Evolutionary conservation across 345 rosid genomes (phyloP), one percentile per base, ranked within the genome.

Genomic region (Eucalyptus marginata): DNA sequence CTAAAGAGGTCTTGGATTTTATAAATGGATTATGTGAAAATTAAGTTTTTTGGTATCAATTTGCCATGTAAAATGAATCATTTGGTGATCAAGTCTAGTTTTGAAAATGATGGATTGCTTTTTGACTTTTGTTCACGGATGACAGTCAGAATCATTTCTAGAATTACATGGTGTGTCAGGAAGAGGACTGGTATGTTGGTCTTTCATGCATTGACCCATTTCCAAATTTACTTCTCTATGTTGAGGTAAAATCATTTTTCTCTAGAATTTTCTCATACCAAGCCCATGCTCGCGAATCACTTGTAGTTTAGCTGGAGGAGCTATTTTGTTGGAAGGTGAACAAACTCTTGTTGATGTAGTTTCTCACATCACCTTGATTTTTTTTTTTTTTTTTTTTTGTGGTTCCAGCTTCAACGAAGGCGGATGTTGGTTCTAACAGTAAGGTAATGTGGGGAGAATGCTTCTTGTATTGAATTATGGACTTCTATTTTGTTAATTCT

Each of bases 361-460:
- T 56, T 81, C 90, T 88, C 58, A 88, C 71, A 86, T 25, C 79
- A 59, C 43, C 88, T 50, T 64, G 31, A 59, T 22, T 4, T 81
- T 59, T 16, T 40, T 40, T 40, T 36, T 36, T 36, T 3, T 40
- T 3, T 40, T 1, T 40, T 62, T 29, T 59, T 87, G 76, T 84
- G 46, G 29, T 93, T 88, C 89, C 92, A 96, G 98, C 93, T 92
- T 86, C 90, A 83, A 92, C 89, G 89, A 94, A 88, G 90, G 90
- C 90, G 89, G 93, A 90, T 50, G 43, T 12, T 86, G 71, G 92
- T 88, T 91, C 94, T 89, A 91, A 80, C 86, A 90, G 93, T 89
- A 96, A 93, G 94, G 99, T 96, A 89, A 81, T 90, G 86, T 90
- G 81, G 88, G 87, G 87, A 79, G 24, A 40, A 89, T 76, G 68